phyloP scores from a whole-genome alignment of 306 rosid genomes.

The Chamaecrista fasciculata region DNA sequence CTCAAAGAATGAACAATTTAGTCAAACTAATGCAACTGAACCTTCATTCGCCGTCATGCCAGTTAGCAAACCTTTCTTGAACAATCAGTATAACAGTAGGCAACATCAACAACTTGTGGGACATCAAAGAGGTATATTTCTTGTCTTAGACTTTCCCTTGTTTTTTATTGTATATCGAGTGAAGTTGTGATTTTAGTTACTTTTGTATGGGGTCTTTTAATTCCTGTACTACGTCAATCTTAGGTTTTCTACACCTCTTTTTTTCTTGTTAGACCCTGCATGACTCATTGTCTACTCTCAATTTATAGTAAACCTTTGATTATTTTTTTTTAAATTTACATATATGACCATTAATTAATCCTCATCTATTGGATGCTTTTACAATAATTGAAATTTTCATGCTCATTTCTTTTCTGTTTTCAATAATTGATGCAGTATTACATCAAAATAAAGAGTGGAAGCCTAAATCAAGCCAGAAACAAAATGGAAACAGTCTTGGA shows the following conservation, averaged over 20 bases:
- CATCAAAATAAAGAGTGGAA: slow-evolving; percentile 95
- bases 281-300: not conserved
- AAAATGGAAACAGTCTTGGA: slow-evolving; percentile 55
- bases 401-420: not conserved
- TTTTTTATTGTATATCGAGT: not conserved
- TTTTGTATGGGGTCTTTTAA: not conserved
- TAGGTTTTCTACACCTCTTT: not conserved
- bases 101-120: slow-evolving; percentile 69
- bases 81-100: slow-evolving; percentile 60
- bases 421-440: slow-evolving; percentile 58
- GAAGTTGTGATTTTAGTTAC: not conserved
- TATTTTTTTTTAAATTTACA: not conserved
- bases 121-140: slow-evolving; percentile 83
- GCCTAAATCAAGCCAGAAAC: slow-evolving; percentile 87
- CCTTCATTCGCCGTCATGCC: slow-evolving; percentile 51
- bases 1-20: slow-evolving; percentile 57
- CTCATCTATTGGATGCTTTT: not conserved
- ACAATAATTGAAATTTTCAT: not conserved
- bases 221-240: not conserved
- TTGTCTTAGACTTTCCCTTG: not conserved
- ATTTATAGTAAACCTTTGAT: not conserved
- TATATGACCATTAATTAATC: not conserved
- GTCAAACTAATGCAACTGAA: slow-evolving; percentile 54
- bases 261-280: not conserved
- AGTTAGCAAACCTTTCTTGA: slow-evolving; percentile 49